phyloP scores from a whole-genome alignment of 78 protist genomes.

The Speleostelium caveatum region DNA sequence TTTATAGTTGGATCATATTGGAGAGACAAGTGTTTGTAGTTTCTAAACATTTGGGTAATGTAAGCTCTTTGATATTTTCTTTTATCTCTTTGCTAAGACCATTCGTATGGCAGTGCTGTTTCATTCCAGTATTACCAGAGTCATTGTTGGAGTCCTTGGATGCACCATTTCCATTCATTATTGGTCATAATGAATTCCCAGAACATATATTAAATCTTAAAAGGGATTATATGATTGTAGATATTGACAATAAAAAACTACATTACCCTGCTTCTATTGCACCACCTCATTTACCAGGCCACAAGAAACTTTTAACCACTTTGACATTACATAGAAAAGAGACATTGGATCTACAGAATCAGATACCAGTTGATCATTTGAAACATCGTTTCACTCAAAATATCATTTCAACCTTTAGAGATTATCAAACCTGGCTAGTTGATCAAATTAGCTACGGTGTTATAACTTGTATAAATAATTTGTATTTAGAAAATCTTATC shows the following conservation, averaged over 20 bases:
- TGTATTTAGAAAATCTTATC: slow-evolving; percentile 28
- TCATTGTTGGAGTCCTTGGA: slow-evolving; percentile 48
- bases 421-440: slow-evolving; percentile 65
- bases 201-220: not conserved
- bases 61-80: slow-evolving; percentile 47
- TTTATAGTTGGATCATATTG: slow-evolving; percentile 37
- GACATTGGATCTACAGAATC: slow-evolving; percentile 24
- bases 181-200: slow-evolving; percentile 33
- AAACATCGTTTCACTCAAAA: slow-evolving; percentile 61
- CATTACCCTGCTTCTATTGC: slow-evolving; percentile 26
- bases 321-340: slow-evolving; percentile 47
- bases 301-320: slow-evolving; percentile 50
- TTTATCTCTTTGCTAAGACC: slow-evolving; percentile 67
- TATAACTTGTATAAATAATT: slow-evolving; percentile 60
- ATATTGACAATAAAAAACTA: slow-evolving; percentile 57
- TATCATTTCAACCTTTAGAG: slow-evolving; percentile 42
- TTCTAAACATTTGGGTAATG: slow-evolving; percentile 58
- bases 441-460: slow-evolving; percentile 70
- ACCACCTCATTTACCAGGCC: slow-evolving; percentile 44
- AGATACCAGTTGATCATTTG: slow-evolving; percentile 59
- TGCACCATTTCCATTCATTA: slow-evolving; percentile 75
- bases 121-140: slow-evolving; percentile 72
- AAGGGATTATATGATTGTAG: slow-evolving; percentile 69
- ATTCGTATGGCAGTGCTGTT: slow-evolving; percentile 78
- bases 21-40: slow-evolving; percentile 59